phyloP scores from a whole-genome alignment of 2,329 filamentous ascomycete genomes.

The Trichoderma arundinaceum region DNA sequence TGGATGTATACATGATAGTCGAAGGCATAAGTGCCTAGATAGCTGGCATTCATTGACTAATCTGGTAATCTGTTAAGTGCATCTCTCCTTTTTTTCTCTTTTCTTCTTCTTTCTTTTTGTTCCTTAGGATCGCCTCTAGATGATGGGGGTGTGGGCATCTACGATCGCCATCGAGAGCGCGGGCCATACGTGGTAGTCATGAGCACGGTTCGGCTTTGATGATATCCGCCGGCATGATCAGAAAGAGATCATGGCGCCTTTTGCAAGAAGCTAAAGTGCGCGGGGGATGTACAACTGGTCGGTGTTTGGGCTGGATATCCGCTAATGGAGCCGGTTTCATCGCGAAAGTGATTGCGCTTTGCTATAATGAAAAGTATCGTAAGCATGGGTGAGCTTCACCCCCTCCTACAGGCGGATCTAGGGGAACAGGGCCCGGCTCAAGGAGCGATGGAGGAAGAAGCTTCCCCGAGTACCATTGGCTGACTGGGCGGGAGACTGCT shows the following conservation, averaged over 20 bases:
- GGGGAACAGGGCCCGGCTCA: not conserved
- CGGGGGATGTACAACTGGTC: slow-evolving; percentile 2
- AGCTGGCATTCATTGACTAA: not conserved
- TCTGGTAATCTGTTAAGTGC: not conserved
- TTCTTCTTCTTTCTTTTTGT: not conserved
- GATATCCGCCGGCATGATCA: slow-evolving; percentile 10
- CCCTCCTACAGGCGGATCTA: not conserved
- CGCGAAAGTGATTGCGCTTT: not conserved
- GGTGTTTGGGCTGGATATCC: not conserved
- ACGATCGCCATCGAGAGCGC: slow-evolving; percentile 2
- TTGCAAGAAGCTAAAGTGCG: not conserved
- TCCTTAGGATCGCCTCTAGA: not conserved
- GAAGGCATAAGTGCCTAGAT: not conserved
- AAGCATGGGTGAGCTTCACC: not conserved
- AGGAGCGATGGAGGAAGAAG: not conserved
- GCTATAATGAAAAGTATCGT: not conserved
- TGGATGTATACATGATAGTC: not conserved
- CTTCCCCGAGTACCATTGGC: not conserved
- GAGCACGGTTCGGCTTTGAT: not conserved
- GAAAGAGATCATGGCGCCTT: slow-evolving; percentile 13
- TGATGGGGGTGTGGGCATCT: not conserved
- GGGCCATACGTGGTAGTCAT: not conserved
- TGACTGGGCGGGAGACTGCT: not conserved
- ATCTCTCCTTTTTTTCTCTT: not conserved
- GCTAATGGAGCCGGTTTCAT: not conserved